Percentiles rank a stretch among this genome's conserved stretches.
Evolutionary conservation across 306 rosid species (phyloP).

Genomic region (Crataegus laevigata): DNA sequence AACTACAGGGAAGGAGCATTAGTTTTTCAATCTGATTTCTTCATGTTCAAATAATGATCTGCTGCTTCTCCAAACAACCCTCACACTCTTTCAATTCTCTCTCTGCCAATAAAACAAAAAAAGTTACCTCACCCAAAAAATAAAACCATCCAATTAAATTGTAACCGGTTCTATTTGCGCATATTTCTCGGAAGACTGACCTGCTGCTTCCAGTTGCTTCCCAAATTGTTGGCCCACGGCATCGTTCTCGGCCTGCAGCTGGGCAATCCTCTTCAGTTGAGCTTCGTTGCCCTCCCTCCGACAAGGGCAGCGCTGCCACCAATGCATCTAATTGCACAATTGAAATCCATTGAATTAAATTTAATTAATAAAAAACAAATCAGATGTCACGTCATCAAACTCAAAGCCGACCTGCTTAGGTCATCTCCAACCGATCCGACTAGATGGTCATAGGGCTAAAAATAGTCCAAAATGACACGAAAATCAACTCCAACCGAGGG

Average conservation of each 20-base stretch:
- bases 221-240: not conserved
- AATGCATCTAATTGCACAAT: constrained; percentile 6
- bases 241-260: constrained; percentile 6
- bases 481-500: fast-evolving
- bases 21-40: constrained; percentile 5
- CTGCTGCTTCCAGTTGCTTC: constrained; percentile 17
- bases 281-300: constrained; percentile 12
- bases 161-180: too few relatives aligned
- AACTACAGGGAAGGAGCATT: not conserved
- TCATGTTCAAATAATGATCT: constrained; percentile 14
- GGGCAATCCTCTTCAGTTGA: constrained; percentile 8
- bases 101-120: not conserved
- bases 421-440: too few relatives aligned
- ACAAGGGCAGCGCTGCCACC: constrained; percentile 11
- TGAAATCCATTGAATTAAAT: not conserved
- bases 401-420: not conserved
- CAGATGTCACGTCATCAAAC: not conserved
- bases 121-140: not conserved
- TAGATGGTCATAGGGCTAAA: too few relatives aligned
- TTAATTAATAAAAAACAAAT: not conserved
- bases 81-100: constrained; percentile 12
- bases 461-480: too few relatives aligned
- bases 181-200: not conserved
- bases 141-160: not conserved
- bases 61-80: constrained; percentile 12